A percentile compares a stretch with the other conserved stretches of the same genome.
Evolutionary conservation across 441 rosid species (phyloP).

Genomic region (Pelargonium fulgidum): DNA sequence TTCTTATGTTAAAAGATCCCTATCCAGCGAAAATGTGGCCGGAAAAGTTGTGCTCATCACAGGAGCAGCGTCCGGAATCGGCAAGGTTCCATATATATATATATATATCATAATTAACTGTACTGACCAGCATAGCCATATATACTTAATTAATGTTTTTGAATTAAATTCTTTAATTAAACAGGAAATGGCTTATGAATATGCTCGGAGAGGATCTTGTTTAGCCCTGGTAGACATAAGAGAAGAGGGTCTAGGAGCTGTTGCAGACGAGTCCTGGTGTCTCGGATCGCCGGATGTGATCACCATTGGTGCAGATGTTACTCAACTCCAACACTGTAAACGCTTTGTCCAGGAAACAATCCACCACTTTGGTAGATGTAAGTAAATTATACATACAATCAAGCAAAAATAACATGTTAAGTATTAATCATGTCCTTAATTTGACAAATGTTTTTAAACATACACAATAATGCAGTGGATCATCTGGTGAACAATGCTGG

Average conservation of each 20-base stretch:
- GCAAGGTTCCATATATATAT: constrained; percentile 32
- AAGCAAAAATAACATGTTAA: too few species aligned
- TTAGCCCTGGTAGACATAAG: constrained; percentile 47
- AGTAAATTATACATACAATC: neutral
- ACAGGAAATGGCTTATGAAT: constrained; percentile 56
- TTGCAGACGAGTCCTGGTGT: constrained; percentile 19
- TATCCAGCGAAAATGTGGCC: constrained; percentile 42
- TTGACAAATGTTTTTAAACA: neutral
- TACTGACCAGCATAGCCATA: too few species aligned
- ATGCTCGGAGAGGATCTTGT: constrained; percentile 53
- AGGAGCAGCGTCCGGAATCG: constrained; percentile 75
- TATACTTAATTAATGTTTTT: too few species aligned
- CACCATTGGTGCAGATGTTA: constrained; percentile 31
- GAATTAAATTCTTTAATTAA: neutral
- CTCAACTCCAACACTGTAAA: constrained; percentile 30
- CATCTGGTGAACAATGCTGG: constrained; percentile 47
- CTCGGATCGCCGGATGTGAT: constrained; percentile 33
- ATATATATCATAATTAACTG: too few species aligned
- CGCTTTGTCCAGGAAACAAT: constrained; percentile 26
- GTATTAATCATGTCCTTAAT: too few species aligned
- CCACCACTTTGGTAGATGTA: constrained; percentile 32
- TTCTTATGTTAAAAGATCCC: constrained; percentile 28
- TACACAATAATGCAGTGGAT: constrained; percentile 27
- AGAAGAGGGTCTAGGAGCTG: constrained; percentile 25
- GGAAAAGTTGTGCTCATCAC: constrained; percentile 65